Base-by-base conservation (phyloP, 768 basidiomycete species). In the Amanita rubescens region DNA sequence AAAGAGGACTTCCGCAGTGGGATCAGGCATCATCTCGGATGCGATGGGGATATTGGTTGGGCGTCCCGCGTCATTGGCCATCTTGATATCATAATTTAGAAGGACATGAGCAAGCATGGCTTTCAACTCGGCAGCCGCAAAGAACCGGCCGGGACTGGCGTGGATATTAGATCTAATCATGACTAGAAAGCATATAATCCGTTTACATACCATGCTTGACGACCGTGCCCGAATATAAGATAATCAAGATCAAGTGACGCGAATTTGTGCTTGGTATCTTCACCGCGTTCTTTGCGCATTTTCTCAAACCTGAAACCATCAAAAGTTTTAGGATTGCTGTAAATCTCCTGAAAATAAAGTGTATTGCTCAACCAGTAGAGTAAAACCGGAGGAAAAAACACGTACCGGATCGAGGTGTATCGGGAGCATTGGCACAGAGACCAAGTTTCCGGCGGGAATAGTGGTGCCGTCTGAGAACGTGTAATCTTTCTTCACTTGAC, bases 271-370 rank as follows among this genome's bases (percentile, higher is more conserved):
- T 66, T 68, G 1, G 38, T 42, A 4, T 43, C 55, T 12, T 71
- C 67, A 1, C 61, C 64, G 1, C 66, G 61, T 10, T 51, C 54
- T 15, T 68, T 59, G 14, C 63, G 60, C 60, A 69, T 60, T 14
- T 68, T 58, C 0, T 63, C 57, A 56, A 75, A 79, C 3, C 78
- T 72, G 61, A 76, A 75, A 0, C 69, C 70, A 19, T 75, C 64
- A 41, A 80, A 71, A 0, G 62, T 58, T 15, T 7, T 30, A 5
- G 53, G 43, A 35, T 64, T 60, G 0, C 77, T 57, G 55, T 79
- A 80, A 34, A 62, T 58, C n/a, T 61, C 65, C 56, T 54, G 47
- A 30, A 9, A 33, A 17, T 15, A 41, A 32, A 37, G 14, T 7
- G n/a, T 51, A 6, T 25, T 30, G 27, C 8, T 30, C 27, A 30